Evolutionary conservation across 768 basidiomycete species (phyloP).

Genomic region (Saitozyma sp.): DNA sequence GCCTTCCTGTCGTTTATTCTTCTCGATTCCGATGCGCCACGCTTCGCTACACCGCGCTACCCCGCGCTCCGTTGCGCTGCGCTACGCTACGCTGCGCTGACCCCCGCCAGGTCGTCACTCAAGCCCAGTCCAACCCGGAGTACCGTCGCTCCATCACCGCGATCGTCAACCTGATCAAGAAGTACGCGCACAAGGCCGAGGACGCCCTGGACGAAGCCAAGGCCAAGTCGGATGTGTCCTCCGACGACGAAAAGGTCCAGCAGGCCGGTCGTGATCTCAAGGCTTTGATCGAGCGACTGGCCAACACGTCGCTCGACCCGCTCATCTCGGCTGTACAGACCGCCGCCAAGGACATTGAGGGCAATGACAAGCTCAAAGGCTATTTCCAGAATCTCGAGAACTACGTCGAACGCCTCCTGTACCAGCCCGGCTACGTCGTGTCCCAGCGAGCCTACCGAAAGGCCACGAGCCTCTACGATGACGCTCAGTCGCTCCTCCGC

Average conservation of each 20-base stretch:
- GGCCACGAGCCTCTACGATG: slow-evolving; percentile 52
- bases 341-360: slow-evolving; percentile 51
- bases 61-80: too few species aligned
- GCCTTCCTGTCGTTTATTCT: too few species aligned
- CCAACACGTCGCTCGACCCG: slow-evolving; percentile 51
- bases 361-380: slow-evolving; percentile 50
- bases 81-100: too few species aligned
- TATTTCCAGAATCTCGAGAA: slow-evolving; percentile 52
- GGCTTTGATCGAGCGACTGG: slow-evolving; percentile 52
- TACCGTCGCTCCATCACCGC: slow-evolving; percentile 53
- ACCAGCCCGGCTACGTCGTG: slow-evolving; percentile 54
- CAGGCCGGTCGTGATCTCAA: slow-evolving; percentile 52
- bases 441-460: slow-evolving; percentile 52
- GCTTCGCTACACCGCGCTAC: too few species aligned
- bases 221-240: slow-evolving; percentile 44
- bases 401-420: slow-evolving; percentile 51
- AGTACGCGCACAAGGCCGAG: slow-evolving; percentile 53
- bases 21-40: too few species aligned
- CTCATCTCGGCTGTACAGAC: slow-evolving; percentile 46
- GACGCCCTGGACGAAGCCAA: slow-evolving; percentile 48
- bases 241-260: slow-evolving; percentile 51
- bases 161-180: slow-evolving; percentile 52
- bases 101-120: slow-evolving; percentile 37
- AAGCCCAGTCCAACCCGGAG: slow-evolving; percentile 51
- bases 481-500: slow-evolving; percentile 50